phyloP scores from a whole-genome alignment of 768 basidiomycete genomes.

The Cantharellus anzutake region DNA sequence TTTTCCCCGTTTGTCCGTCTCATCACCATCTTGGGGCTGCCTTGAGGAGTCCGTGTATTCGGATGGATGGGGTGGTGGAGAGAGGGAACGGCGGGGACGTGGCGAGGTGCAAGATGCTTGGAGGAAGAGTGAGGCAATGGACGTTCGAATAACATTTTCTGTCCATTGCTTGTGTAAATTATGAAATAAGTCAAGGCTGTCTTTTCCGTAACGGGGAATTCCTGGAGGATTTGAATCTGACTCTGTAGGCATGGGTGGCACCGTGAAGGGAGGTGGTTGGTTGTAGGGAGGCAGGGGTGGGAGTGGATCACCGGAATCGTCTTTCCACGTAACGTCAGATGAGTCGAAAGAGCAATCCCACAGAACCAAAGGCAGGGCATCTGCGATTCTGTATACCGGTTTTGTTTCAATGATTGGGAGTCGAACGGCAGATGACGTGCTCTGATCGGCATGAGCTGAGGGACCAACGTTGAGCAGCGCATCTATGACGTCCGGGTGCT shows the following conservation, averaged over 20 bases:
- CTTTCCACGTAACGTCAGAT: slow-evolving; percentile 54
- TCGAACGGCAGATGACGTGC: slow-evolving; percentile 2
- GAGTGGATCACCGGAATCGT: slow-evolving; percentile 25
- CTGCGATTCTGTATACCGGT: slow-evolving; percentile 88
- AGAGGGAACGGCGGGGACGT: not conserved
- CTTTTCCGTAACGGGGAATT: not conserved
- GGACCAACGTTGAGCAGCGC: slow-evolving; percentile 45
- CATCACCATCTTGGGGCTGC: not conserved
- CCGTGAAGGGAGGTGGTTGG: not conserved
- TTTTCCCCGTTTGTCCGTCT: not conserved
- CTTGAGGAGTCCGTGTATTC: not conserved
- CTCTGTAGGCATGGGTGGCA: not conserved
- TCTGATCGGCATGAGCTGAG: not conserved
- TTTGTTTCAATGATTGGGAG: slow-evolving; percentile 42
- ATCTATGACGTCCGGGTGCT: slow-evolving; percentile 47
- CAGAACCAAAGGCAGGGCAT: slow-evolving; percentile 74
- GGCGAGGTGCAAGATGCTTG: not conserved
- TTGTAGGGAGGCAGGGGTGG: slow-evolving; percentile 6
- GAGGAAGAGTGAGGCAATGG: not conserved
- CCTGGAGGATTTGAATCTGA: slow-evolving; percentile 1
- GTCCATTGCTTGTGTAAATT: not conserved
- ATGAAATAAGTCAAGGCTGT: not conserved
- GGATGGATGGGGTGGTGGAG: not conserved
- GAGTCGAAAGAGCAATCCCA: slow-evolving; percentile 72
- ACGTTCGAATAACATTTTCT: not conserved